A percentile compares a stretch with the other conserved stretches of the same genome.
phyloP scores from a whole-genome alignment of 1,284 basidiomycete species.

The Fistulina hepatica region DNA sequence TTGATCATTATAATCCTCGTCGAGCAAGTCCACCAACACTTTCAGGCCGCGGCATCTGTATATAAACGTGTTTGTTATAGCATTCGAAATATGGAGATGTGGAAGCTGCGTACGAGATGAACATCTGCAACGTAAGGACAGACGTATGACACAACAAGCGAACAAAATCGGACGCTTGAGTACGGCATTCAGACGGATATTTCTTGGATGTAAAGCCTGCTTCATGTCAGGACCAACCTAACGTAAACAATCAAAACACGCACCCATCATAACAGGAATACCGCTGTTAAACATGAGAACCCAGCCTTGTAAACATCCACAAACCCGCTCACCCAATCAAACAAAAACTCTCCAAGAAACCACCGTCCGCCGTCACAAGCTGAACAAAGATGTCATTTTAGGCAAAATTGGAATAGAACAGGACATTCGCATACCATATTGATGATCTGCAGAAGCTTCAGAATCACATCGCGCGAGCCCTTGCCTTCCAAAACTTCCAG shows the following conservation, averaged over 20 bases:
- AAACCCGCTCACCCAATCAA: slow-evolving; percentile 61
- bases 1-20: slow-evolving; percentile 89
- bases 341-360: slow-evolving; percentile 90
- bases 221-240: slow-evolving; percentile 9
- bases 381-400: slow-evolving; percentile 22
- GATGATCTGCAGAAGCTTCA: slow-evolving; percentile 80
- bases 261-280: slow-evolving; percentile 87
- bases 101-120: slow-evolving; percentile 68
- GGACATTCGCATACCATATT: slow-evolving; percentile 57
- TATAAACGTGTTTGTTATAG: background rate
- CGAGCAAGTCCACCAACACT: slow-evolving; percentile 89
- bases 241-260: slow-evolving; percentile 17
- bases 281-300: slow-evolving; percentile 40
- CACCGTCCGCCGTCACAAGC: slow-evolving; percentile 81
- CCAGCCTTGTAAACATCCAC: slow-evolving; percentile 3
- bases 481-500: slow-evolving; percentile 85
- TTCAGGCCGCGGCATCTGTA: slow-evolving; percentile 83
- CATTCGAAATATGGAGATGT: background rate
- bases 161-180: slow-evolving; percentile 95
- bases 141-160: slow-evolving; percentile 88
- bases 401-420: background rate
- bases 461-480: slow-evolving; percentile 72
- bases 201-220: slow-evolving; percentile 88
- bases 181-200: slow-evolving; percentile 83
- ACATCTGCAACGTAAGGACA: slow-evolving; percentile 92